Conservation (phyloP, 2,329 filamentous ascomycete genomes). For the Colletotrichum endophyticum region DNA sequence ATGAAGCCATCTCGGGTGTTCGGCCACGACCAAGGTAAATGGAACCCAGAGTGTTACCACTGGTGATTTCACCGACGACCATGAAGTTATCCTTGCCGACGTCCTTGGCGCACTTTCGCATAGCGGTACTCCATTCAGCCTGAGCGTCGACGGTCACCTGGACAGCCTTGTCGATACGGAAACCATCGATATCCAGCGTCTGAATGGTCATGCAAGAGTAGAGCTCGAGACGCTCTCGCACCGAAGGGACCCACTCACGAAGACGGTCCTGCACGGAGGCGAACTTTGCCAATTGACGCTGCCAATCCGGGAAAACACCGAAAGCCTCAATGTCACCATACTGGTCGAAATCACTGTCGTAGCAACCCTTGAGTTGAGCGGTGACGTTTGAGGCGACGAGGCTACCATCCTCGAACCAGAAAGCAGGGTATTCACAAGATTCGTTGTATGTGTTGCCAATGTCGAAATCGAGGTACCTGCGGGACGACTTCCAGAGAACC, state of each 20-base stretch:
- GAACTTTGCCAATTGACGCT: conserved; percentile 69
- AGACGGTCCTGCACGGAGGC: conserved; percentile 71
- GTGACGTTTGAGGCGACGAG: conserved; percentile 51
- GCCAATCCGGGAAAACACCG: conserved; percentile 66
- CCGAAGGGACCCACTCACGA: conserved; percentile 65
- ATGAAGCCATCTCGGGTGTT: conserved; percentile 34
- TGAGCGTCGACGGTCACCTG: conserved; percentile 67
- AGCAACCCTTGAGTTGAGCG: conserved; percentile 57
- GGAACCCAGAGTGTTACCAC: conserved; percentile 64
- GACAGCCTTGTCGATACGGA: conserved; percentile 70
- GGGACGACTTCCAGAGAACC: conserved; percentile 58
- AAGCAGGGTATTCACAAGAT: conserved; percentile 62
- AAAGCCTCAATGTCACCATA: conserved; percentile 70
- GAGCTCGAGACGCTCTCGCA: conserved; percentile 60
- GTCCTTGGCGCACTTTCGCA: conserved; percentile 60
- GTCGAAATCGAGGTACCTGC: conserved; percentile 63
- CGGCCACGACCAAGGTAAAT: conserved; percentile 68
- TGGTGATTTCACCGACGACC: conserved; percentile 67
- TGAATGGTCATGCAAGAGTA: conserved; percentile 69
- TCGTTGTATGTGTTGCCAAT: conserved; percentile 58
- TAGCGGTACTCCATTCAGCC: conserved; percentile 59
- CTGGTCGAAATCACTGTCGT: conserved; percentile 67
- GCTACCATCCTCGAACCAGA: conserved; percentile 64
- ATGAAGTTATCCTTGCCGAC: conserved; percentile 69
- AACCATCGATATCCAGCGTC: conserved; percentile 70